These are phyloP conservation scores for Phytophthora aleatoria DNA, from an alignment of 352 stramenopile species.

Conservation along the genomic window DNA sequence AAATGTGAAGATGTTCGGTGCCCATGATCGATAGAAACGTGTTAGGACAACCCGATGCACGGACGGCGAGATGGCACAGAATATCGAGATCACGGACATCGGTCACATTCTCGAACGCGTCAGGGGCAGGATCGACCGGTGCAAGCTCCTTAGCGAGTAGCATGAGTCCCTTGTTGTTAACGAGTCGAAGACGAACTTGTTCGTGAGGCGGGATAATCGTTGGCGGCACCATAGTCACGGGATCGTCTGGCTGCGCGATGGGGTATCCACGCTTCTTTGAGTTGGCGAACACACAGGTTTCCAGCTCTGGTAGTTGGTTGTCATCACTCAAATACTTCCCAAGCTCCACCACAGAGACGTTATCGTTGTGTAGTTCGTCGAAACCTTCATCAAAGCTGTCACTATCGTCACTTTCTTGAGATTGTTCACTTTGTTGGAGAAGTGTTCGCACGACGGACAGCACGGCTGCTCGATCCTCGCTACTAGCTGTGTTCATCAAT, in stretches of 20 bases:
- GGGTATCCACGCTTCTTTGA: constrained; percentile 40
- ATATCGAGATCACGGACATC: constrained; percentile 22
- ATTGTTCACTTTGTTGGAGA: constrained; percentile 15
- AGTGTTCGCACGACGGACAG: constrained; percentile 38
- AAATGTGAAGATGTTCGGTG: constrained; percentile 21
- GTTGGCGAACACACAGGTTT: constrained; percentile 32
- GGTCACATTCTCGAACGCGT: constrained; percentile 5
- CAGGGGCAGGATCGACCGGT: constrained; percentile 13
- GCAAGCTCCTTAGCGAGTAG: constrained; percentile 18
- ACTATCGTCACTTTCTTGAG: constrained; percentile 4
- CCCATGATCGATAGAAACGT: constrained; percentile 34
- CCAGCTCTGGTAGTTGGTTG: constrained; percentile 8
- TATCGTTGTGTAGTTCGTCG: constrained; percentile 13
- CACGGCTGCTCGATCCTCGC: constrained; percentile 18
- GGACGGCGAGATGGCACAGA: constrained; percentile 29
- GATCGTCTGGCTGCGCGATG: constrained; percentile 24
- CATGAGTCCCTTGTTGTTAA: constrained; percentile 13
- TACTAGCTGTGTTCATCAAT: constrained; percentile 14
- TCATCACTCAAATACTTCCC: constrained; percentile 19
- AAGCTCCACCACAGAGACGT: constrained; percentile 19
- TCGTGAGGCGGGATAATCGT: constrained; percentile 46
- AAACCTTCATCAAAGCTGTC: constrained; percentile 2
- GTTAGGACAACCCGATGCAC: constrained; percentile 20
- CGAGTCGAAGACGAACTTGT: constrained; percentile 34
- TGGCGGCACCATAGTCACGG: constrained; percentile 12